These are phyloP conservation scores for Ophiostoma novo-ulmi DNA, from an alignment of 2,329 filamentous ascomycete genomes.

Conservation along the genomic window DNA sequence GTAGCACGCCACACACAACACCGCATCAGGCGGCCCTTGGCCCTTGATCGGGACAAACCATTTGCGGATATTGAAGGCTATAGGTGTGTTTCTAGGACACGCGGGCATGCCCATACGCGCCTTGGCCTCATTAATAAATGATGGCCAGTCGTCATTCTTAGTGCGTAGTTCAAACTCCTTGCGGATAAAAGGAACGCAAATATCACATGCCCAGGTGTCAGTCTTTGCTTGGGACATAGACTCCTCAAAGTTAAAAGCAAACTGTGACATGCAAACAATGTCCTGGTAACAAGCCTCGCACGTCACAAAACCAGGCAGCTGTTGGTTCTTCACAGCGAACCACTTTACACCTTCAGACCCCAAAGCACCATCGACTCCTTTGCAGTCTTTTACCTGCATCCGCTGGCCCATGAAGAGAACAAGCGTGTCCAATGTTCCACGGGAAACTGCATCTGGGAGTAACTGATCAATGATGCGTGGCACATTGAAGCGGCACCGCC, in stretches of 20 bases:
- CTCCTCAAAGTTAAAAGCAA: conserved; percentile 33
- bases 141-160: conserved; percentile 33
- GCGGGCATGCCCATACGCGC: conserved; percentile 22
- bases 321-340: conserved; percentile 32
- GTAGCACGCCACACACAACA: conserved; percentile 38
- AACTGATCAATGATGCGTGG: conserved; percentile 36
- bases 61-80: conserved; percentile 15
- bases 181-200: conserved; percentile 33
- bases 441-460: conserved; percentile 33
- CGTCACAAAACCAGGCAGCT: conserved; percentile 34
- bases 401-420: conserved; percentile 33
- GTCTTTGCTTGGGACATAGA: conserved; percentile 28
- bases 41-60: conserved; percentile 35
- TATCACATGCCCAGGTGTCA: conserved; percentile 37
- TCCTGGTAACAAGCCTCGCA: conserved; percentile 41
- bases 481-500: conserved; percentile 33
- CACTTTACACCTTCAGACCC: conserved; percentile 33
- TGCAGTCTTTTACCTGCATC: conserved; percentile 32
- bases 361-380: conserved; percentile 27
- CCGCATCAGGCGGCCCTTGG: conserved; percentile 29
- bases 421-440: conserved; percentile 30
- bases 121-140: conserved; percentile 34
- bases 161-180: conserved; percentile 32
- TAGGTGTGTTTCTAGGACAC: conserved; percentile 12
- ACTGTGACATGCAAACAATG: conserved; percentile 30